Base-by-base conservation (phyloP, 2,329 filamentous ascomycete species). In the Cordyceps farinosa region DNA sequence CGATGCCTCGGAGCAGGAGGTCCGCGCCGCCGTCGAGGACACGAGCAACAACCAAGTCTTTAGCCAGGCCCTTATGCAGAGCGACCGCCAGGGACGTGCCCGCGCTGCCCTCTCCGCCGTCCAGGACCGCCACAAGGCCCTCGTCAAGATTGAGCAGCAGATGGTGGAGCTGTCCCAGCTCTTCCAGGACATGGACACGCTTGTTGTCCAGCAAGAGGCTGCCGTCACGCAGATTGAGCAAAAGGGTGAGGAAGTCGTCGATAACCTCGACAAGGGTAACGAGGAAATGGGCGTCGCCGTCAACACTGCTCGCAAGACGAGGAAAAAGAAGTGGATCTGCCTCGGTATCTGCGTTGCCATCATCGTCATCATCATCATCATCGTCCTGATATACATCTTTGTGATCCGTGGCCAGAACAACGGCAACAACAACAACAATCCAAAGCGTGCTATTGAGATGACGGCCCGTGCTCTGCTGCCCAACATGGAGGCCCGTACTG, bases 251-350 rank as follows among this genome's bases (percentile, higher is more conserved):
- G 90, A 96, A 72, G 90, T 95, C 45, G 87, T 90, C 55, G 87
- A 90, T 64, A 91, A 98, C 75, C 85, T 97, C 54, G 86, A 89
- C 71, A 90, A 95, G 75, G 94, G 89, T 67, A 97, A 95, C 72
- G 84, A 87, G 66, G 87, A 97, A 76, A 90, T 98, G 65, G 87
- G 84, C 45, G 85, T 84, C n/a, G 93, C 93, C 13, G 90, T 97
- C 66, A 82, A 84, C 65, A 96, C 91, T 69, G 94, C 94, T 9
- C 84, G 89, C 74, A 85, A 87, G 69, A 91, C 90, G 57, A 85
- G 91, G 69, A 91, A 87, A 80, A 96, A 96, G 92, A 97, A 97
- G 90, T 97, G 92, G 93, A 93, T 90, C 75, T 97, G 92, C 82
- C 79, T 97, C 69, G 87, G 89, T 71, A 91, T 97, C 71, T 79